phyloP scores from a whole-genome alignment of 495 filamentous ascomycete species.

The Rusavskia elegans region DNA sequence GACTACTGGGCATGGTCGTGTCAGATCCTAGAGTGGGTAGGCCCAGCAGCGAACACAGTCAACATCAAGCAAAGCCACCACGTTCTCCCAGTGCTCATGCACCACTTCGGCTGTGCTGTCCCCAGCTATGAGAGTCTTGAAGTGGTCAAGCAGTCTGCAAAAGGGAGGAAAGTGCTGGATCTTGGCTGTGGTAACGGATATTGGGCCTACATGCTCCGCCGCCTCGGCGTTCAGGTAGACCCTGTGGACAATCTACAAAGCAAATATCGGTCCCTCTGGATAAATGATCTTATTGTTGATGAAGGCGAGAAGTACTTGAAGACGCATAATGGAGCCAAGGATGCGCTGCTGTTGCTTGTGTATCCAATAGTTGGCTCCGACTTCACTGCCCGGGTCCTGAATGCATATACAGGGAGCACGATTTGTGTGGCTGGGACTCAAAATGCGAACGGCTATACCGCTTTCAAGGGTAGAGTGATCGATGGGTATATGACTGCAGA shows the following conservation, averaged over 20 bases:
- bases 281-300: slow-evolving; percentile 33
- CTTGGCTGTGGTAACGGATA: slow-evolving; percentile 46
- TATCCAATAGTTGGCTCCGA: slow-evolving; percentile 41
- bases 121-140: slow-evolving; percentile 38
- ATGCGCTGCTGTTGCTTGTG: slow-evolving; percentile 38
- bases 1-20: slow-evolving; percentile 37
- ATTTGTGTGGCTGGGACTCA: slow-evolving; percentile 48
- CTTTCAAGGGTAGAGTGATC: slow-evolving; percentile 34
- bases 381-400: slow-evolving; percentile 37
- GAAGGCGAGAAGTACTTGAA: slow-evolving; percentile 31
- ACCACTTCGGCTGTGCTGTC: slow-evolving; percentile 49
- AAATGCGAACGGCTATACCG: slow-evolving; percentile 48
- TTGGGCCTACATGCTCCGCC: slow-evolving; percentile 43
- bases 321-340: slow-evolving; percentile 20
- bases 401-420: slow-evolving; percentile 37
- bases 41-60: slow-evolving; percentile 24
- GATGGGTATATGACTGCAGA: slow-evolving; percentile 38
- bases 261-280: slow-evolving; percentile 40
- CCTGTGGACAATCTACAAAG: slow-evolving; percentile 38
- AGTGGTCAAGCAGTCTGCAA: slow-evolving; percentile 29
- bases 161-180: slow-evolving; percentile 28
- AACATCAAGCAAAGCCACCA: slow-evolving; percentile 31
- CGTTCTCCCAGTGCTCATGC: slow-evolving; percentile 45
- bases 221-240: slow-evolving; percentile 20
- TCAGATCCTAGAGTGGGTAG: slow-evolving; percentile 33